These are phyloP conservation scores for Phytophthora melonis DNA, from an alignment of 352 stramenopile species.

Conservation along the genomic window DNA sequence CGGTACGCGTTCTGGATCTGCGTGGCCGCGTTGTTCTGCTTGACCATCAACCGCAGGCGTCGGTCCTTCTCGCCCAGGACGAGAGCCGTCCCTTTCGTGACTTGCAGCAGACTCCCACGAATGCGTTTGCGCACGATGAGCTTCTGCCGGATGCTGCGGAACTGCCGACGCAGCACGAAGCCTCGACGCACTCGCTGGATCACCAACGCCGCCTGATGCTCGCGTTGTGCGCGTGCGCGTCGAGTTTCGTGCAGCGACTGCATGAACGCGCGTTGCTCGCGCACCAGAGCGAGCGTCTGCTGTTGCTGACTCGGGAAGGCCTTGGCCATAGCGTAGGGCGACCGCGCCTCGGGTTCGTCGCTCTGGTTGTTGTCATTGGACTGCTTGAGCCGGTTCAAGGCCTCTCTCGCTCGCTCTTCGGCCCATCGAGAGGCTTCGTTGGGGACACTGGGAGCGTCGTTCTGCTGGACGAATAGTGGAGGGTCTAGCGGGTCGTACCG, in stretches of 20 bases:
- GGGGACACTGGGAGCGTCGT: not conserved
- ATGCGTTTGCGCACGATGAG: conserved; percentile 75
- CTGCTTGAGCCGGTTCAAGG: conserved; percentile 11
- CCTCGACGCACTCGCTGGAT: conserved; percentile 70
- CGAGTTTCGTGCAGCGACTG: conserved; percentile 41
- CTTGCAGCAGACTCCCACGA: conserved; percentile 60
- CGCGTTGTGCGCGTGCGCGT: conserved; percentile 39
- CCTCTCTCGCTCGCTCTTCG: conserved; percentile 27
- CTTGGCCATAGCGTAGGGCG: conserved; percentile 30
- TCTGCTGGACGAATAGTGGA: not conserved
- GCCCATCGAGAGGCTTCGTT: conserved; percentile 28
- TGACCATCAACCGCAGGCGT: conserved; percentile 28
- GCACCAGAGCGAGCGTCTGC: conserved; percentile 42
- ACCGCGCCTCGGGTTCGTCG: conserved; percentile 14
- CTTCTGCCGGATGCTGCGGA: conserved; percentile 57
- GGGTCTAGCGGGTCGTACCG: conserved; percentile 30
- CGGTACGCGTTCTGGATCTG: conserved; percentile 54
- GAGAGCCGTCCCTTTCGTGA: conserved; percentile 71
- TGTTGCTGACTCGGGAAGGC: conserved; percentile 29
- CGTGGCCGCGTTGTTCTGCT: conserved; percentile 36
- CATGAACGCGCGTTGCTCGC: conserved; percentile 66
- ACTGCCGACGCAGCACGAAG: conserved; percentile 56
- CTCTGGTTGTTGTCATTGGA: conserved; percentile 30
- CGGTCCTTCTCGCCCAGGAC: conserved; percentile 71
- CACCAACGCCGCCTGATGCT: conserved; percentile 54